These are phyloP conservation scores for Oenanthe sinensis DNA, from an alignment of 129 eudicot genomes.

Conservation along the genomic window DNA sequence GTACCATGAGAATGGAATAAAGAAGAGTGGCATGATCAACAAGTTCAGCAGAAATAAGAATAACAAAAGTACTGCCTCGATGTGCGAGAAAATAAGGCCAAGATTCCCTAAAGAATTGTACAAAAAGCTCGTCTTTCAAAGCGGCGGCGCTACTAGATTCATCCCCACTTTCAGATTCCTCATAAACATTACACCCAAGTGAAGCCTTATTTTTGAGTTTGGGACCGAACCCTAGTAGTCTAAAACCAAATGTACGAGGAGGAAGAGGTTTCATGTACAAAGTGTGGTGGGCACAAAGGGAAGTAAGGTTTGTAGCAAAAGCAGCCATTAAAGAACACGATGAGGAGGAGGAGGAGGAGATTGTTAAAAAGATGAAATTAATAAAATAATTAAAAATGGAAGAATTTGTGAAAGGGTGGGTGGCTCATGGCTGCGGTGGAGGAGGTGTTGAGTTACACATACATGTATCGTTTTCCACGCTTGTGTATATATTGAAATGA, in stretches of 20 bases:
- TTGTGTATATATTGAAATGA: too few species aligned
- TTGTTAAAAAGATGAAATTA: too few species aligned
- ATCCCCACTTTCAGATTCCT: slow-evolving; percentile 39
- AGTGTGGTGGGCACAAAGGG: slow-evolving; percentile 19
- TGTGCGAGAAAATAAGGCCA: slow-evolving; percentile 96
- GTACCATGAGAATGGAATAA: slow-evolving; percentile 75
- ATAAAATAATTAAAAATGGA: not conserved
- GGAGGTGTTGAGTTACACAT: not conserved
- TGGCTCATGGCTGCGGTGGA: not conserved
- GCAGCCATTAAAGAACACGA: not conserved
- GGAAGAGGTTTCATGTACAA: not conserved
- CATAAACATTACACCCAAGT: slow-evolving; percentile 31
- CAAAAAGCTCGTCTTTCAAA: slow-evolving; percentile 62
- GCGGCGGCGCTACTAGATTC: slow-evolving; percentile 26
- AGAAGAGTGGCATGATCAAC: slow-evolving; percentile 53
- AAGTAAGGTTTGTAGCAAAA: slow-evolving; percentile 14
- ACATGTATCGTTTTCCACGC: too few species aligned
- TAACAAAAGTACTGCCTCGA: slow-evolving; percentile 80
- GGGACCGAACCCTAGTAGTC: not conserved
- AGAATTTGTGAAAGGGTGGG: not conserved
- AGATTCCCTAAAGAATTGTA: slow-evolving; percentile 74
- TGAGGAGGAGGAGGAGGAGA: not conserved
- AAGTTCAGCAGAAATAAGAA: slow-evolving; percentile 74
- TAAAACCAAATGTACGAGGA: slow-evolving; percentile 11
- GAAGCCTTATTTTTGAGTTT: not conserved